Conservation (phyloP, 768 basidiomycete species). For the Agrocybe pediades region DNA sequence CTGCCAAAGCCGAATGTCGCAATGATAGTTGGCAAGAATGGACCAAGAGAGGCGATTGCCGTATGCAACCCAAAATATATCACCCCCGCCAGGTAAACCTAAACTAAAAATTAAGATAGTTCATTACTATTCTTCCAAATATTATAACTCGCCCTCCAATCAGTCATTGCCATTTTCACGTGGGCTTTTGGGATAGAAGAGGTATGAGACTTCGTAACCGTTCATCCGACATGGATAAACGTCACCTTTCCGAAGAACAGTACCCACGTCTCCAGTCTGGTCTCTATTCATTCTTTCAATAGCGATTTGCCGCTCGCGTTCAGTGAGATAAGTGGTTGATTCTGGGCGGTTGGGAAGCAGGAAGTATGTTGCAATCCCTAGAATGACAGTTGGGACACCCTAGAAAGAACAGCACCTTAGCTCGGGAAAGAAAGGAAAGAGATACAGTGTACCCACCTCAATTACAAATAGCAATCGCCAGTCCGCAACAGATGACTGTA, state of each 20-base stretch:
- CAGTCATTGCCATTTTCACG: slow-evolving; percentile 59
- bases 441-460: slow-evolving; percentile 44
- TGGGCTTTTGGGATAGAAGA: slow-evolving; percentile 45
- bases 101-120: not conserved
- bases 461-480: slow-evolving; percentile 75
- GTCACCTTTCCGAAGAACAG: slow-evolving; percentile 61
- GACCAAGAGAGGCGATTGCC: slow-evolving; percentile 76
- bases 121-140: not conserved
- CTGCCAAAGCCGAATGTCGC: slow-evolving; percentile 69
- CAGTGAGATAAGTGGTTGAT: slow-evolving; percentile 59
- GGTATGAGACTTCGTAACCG: not conserved
- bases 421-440: not conserved
- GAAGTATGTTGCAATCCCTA: slow-evolving; percentile 57
- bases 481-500: slow-evolving; percentile 44
- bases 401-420: slow-evolving; percentile 17
- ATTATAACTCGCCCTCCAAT: slow-evolving; percentile 61
- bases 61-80: slow-evolving; percentile 81
- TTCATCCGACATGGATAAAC: not conserved
- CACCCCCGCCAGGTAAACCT: slow-evolving; percentile 65
- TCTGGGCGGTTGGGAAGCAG: slow-evolving; percentile 74
- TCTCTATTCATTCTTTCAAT: slow-evolving; percentile 68
- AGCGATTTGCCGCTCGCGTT: slow-evolving; percentile 58
- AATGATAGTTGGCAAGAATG: slow-evolving; percentile 84
- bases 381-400: slow-evolving; percentile 68
- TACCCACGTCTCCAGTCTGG: slow-evolving; percentile 65